Evolutionary conservation across 768 basidiomycete genomes (phyloP).

Genomic region (Pulveroboletus ravenelii): DNA sequence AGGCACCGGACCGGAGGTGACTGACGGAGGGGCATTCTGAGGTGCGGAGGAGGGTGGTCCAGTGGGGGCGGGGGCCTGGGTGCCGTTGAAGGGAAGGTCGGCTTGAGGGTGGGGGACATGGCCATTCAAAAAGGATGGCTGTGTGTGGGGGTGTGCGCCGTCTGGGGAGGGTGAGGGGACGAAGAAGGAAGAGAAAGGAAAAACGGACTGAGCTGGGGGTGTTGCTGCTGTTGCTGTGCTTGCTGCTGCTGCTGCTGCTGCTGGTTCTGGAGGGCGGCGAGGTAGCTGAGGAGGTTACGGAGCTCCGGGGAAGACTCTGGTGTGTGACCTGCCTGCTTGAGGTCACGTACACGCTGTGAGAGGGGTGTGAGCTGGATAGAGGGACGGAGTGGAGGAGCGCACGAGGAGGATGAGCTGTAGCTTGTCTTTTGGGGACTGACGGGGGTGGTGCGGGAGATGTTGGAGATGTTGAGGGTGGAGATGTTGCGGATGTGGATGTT

Average conservation of each 20-base stretch:
- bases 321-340: slow-evolving; percentile 42
- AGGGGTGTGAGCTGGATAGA: neutral
- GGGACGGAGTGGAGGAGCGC: neutral
- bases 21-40: slow-evolving; percentile 34
- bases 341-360: slow-evolving; percentile 40
- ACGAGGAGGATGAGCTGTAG: slow-evolving; percentile 21
- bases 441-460: slow-evolving; percentile 3
- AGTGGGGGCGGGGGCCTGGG: neutral
- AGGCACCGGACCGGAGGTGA: slow-evolving; percentile 49
- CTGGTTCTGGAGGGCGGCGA: slow-evolving; percentile 30
- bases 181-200: neutral
- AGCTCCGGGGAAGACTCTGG: slow-evolving; percentile 44
- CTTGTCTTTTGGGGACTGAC: slow-evolving; percentile 24
- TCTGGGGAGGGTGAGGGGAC: slow-evolving; percentile 28
- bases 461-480: slow-evolving; percentile 6
- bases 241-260: slow-evolving; percentile 25
- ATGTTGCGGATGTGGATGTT: slow-evolving; percentile 14
- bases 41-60: slow-evolving; percentile 31
- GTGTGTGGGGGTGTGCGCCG: slow-evolving; percentile 22
- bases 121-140: slow-evolving; percentile 42
- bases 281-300: slow-evolving; percentile 35
- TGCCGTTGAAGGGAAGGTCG: slow-evolving; percentile 24
- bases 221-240: slow-evolving; percentile 27
- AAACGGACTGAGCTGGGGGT: slow-evolving; percentile 31
- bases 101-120: slow-evolving; percentile 33